Base-by-base conservation (phyloP, 139 green algal genomes). In the Nannochloris sp. region DNA sequence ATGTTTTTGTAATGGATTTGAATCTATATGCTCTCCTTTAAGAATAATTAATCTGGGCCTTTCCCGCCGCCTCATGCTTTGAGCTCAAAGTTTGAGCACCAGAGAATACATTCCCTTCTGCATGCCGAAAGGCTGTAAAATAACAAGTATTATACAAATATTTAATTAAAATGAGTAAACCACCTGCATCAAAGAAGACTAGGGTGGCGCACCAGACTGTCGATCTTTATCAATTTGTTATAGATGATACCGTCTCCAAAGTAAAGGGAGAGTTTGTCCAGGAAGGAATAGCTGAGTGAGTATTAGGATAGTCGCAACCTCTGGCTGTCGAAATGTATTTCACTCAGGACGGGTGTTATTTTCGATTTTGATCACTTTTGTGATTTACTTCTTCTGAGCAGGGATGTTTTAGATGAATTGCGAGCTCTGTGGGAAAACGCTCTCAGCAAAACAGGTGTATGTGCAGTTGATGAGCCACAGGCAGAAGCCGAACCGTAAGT, bases 251-350 rank as follows among this genome's bases (percentile, higher is more conserved):
- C 6, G 65, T 87, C 12, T 46, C 61, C 9, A 81, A 81, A 3
- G 74, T 90, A 37, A 82, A 84, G 63, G 62, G 74, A 0, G 78
- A 87, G 42, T 90, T 90, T 35, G 65, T 85, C 13, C 70, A 90
- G 25, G 81, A 88, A 44, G 77, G 78, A 25, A 60, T 92, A 2
- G 85, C 89, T 42, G 83, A 90, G 85, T 90, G 54, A 73, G 83
- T 60, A 19, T 14, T 12, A 25, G 37, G 19, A 19, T 34, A 35
- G 30, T 60, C 14, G n/a, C n/a, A n/a, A n/a, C n/a, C n/a, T n/a
- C n/a, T n/a, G n/a, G n/a, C n/a, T n/a, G n/a, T n/a, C n/a, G n/a
- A n/a, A n/a, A n/a, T n/a, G n/a, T n/a, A n/a, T n/a, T n/a, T n/a
- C n/a, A n/a, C n/a, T n/a, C n/a, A n/a, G n/a, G n/a, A n/a, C n/a